phyloP scores from a whole-genome alignment of 306 rosid species.

The Carpinus viminea region DNA sequence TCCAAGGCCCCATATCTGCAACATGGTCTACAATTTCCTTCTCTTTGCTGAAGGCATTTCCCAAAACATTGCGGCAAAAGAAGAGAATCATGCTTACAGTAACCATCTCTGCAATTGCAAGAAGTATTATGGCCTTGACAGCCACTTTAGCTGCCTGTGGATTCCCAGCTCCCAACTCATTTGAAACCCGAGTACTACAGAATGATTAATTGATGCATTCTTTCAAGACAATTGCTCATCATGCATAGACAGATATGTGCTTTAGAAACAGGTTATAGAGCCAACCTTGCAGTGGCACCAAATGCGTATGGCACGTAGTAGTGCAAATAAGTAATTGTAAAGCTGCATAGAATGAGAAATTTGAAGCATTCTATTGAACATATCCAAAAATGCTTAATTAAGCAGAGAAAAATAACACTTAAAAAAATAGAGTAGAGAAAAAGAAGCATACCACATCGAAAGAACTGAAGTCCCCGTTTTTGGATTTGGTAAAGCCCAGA shows the following conservation, averaged over 20 bases:
- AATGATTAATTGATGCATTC: background rate
- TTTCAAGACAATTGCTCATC: background rate
- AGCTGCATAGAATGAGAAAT: background rate
- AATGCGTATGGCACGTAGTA: background rate
- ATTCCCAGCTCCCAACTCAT: constrained; percentile 6
- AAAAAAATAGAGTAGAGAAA: too few relatives aligned
- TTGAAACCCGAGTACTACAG: background rate
- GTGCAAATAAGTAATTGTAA: background rate
- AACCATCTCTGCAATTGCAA: background rate
- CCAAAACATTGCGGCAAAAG: background rate
- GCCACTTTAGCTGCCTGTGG: constrained; percentile 4
- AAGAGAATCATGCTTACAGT: background rate
- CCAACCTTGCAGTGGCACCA: background rate
- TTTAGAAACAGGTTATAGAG: background rate
- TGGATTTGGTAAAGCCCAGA: background rate
- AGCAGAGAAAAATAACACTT: too few relatives aligned
- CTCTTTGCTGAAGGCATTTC: background rate
- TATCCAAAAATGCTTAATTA: too few relatives aligned
- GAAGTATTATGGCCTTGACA: background rate
- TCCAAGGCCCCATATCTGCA: constrained; percentile 17
- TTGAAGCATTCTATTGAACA: background rate
- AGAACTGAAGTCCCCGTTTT: background rate
- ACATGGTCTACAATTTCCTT: background rate
- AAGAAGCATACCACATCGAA: background rate
- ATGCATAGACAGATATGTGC: background rate